Percentiles rank a stretch among this genome's conserved stretches.
Evolutionary conservation across 208 protist genomes (phyloP).

Genomic region (Trypanosoma conorhini): DNA sequence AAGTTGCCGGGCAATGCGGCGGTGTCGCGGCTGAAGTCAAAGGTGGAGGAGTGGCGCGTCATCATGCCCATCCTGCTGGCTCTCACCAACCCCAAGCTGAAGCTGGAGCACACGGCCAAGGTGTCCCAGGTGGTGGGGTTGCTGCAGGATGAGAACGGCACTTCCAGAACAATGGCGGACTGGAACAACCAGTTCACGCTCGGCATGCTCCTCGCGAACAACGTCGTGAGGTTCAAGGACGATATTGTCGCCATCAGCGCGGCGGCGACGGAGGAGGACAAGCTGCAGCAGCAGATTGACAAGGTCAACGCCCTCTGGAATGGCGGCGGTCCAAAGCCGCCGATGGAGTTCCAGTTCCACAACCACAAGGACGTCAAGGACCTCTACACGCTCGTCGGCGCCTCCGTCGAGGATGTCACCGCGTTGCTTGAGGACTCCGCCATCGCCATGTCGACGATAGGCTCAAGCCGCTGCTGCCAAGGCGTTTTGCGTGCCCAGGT

Average conservation of each 20-base stretch:
- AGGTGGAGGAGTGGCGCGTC: slow-evolving; percentile 94
- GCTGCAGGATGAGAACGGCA: slow-evolving; percentile 58
- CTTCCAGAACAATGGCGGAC: slow-evolving; percentile 67
- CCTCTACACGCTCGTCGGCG: slow-evolving; percentile 88
- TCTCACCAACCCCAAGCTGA: slow-evolving; percentile 94
- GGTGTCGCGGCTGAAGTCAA: slow-evolving; percentile 76
- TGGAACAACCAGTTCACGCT: slow-evolving; percentile 88
- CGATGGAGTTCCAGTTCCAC: slow-evolving; percentile 93
- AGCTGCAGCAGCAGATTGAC: slow-evolving; percentile 96
- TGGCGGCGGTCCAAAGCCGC: slow-evolving; percentile 88
- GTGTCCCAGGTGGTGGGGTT: slow-evolving; percentile 78
- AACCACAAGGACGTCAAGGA: slow-evolving; percentile 95
- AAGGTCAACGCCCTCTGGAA: slow-evolving; percentile 95
- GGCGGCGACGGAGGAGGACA: slow-evolving; percentile 95
- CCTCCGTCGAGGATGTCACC: slow-evolving; percentile 93
- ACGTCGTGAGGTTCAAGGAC: slow-evolving; percentile 87
- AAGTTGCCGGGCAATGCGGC: slow-evolving; percentile 84
- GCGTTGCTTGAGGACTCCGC: slow-evolving; percentile 92
- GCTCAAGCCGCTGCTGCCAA: slow-evolving; percentile 92
- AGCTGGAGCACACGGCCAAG: slow-evolving; percentile 78
- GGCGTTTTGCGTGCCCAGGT: slow-evolving; percentile 91
- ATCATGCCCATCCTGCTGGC: slow-evolving; percentile 92
- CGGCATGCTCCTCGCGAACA: slow-evolving; percentile 83
- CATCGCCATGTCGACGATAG: slow-evolving; percentile 93
- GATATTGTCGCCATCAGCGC: slow-evolving; percentile 93